Percentiles rank a stretch among this genome's conserved stretches.
phyloP scores from a whole-genome alignment of 2,329 filamentous ascomycete genomes.

The Xylaria multiplex region DNA sequence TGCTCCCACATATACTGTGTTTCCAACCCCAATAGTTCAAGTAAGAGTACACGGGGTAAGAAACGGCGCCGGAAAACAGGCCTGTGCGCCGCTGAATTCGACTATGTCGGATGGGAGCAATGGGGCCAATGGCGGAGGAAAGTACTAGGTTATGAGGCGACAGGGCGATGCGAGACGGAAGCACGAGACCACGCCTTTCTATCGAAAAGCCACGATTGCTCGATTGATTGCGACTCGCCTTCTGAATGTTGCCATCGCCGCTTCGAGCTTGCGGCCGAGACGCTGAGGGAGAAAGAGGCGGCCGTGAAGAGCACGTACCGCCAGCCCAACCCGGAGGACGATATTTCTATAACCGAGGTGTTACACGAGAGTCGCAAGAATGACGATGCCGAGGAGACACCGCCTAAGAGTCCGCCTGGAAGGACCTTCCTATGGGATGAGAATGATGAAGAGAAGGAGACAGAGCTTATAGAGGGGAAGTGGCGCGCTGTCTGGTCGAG shows the following conservation, averaged over 20 bases:
- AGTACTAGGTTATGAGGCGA: conserved; percentile 39
- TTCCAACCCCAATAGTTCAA: conserved; percentile 7
- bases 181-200: conserved; percentile 42
- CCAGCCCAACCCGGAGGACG: conserved; percentile 32
- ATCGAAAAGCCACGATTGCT: conserved; percentile 40
- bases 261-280: conserved; percentile 55
- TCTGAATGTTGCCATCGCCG: conserved; percentile 55
- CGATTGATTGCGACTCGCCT: conserved; percentile 53
- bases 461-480: conserved; percentile 1
- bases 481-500: conserved; percentile 30
- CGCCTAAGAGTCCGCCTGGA: conserved; percentile 36
- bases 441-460: conserved; percentile 17
- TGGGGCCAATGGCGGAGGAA: conserved; percentile 49
- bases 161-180: conserved; percentile 46
- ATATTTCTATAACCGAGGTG: conserved; percentile 37
- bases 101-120: conserved; percentile 46
- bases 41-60: conserved; percentile 19
- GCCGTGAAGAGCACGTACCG: conserved; percentile 21
- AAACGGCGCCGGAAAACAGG: conserved; percentile 37
- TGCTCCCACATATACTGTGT: conserved; percentile 47
- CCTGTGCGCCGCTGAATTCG: conserved; percentile 46
- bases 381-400: conserved; percentile 31
- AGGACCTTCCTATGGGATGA: conserved; percentile 40
- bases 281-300: conserved; percentile 48
- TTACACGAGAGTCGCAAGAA: conserved; percentile 13